Evolutionary conservation across 805 yeast species (phyloP).

Genomic region (Metschnikowia colocasiae): DNA sequence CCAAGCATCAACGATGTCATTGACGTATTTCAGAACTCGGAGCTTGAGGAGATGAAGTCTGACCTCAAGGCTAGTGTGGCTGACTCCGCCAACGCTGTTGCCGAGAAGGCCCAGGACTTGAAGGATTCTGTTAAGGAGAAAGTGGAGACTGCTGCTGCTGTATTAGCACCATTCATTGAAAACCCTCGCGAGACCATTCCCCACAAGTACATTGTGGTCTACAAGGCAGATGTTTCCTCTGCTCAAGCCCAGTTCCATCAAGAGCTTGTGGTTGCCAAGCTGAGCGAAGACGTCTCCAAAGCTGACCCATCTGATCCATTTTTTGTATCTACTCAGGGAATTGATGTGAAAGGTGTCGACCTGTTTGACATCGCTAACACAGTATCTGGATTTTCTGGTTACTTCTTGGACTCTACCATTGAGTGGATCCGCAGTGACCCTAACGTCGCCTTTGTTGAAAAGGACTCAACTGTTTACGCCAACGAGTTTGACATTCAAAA

Average conservation of each 20-base stretch:
- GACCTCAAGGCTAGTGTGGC: conserved; percentile 12
- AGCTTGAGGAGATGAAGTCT: conserved; percentile 16
- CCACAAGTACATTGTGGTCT: conserved; percentile 79
- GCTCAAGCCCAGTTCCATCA: conserved; percentile 62
- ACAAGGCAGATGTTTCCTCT: conserved; percentile 59
- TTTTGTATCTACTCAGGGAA: conserved; percentile 12
- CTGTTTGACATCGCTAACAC: conserved; percentile 51
- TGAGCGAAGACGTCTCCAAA: conserved; percentile 39
- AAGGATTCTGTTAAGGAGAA: conserved; percentile 4
- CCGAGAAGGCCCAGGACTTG: conserved; percentile 12
- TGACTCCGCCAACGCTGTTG: conserved; percentile 8
- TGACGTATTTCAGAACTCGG: conserved; percentile 29
- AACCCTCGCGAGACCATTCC: conserved; percentile 45
- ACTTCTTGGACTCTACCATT: conserved; percentile 70
- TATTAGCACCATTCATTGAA: conserved; percentile 17
- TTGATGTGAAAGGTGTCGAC: conserved; percentile 22
- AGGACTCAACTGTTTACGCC: conserved; percentile 61
- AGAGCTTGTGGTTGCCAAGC: conserved; percentile 53
- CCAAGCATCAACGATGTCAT: conserved; percentile 48
- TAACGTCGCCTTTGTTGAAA: conserved; percentile 65
- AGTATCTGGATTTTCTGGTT: conserved; percentile 81
- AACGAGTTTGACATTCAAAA: conserved; percentile 63
- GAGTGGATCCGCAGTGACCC: conserved; percentile 68
- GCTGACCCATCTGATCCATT: conserved; percentile 22
- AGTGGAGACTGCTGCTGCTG: conserved; percentile 9